Base-by-base conservation (phyloP, 169 alveolate species). In the Plasmodium malariae region DNA sequence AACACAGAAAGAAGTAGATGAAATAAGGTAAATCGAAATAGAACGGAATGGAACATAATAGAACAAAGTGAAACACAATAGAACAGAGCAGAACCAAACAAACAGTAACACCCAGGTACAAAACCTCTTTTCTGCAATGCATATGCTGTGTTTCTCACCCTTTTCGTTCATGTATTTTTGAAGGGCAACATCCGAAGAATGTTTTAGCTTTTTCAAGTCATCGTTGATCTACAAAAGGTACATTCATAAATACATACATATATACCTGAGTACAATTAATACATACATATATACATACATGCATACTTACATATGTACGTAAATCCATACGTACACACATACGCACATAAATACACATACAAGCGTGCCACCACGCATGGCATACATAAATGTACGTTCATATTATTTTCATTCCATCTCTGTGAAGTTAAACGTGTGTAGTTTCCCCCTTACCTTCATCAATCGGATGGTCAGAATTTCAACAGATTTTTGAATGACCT, bases 101-200 rank as follows among this genome's bases (percentile, higher is more conserved):
- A n/a, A n/a, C n/a, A n/a, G n/a, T n/a, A n/a, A n/a, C n/a, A n/a
- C n/a, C n/a, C n/a, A n/a, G n/a, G n/a, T n/a, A n/a, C n/a, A n/a
- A n/a, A n/a, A n/a, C n/a, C n/a, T n/a, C n/a, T n/a, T n/a, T n/a
- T n/a, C n/a, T n/a, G n/a, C n/a, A n/a, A n/a, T n/a, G n/a, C n/a
- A n/a, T n/a, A n/a, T n/a, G n/a, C n/a, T n/a, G 12, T 40, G 17
- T 21, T 19, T 49, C 32, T 55, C 55, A 76, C 89, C 76, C 26
- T 60, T 76, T 55, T 76, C 89, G 49, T 59, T 76, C 14, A 76
- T 76, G 21, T 76, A 76, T 76, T 76, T 76, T 76, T 76, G 89
- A 12, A 76, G 67, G 6, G 89, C 74, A 28, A 60, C 30, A n/a
- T 60, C 74, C 36, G 89, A 76, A 11, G 65, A 40, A 0, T 76